phyloP scores from a whole-genome alignment of 495 filamentous ascomycete genomes.

The Penicillium turbatum region DNA sequence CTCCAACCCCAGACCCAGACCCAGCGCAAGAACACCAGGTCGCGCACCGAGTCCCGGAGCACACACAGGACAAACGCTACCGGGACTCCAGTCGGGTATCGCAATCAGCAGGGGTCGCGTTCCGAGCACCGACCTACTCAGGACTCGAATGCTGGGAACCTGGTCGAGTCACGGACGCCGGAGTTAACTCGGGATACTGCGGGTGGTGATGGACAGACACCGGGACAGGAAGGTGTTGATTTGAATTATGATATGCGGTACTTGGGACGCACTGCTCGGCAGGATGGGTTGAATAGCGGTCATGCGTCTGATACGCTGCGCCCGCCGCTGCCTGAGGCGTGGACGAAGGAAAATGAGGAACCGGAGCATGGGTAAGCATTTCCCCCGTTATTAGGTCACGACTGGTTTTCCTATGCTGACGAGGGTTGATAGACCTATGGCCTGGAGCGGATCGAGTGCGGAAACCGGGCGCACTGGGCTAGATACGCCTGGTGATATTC shows the following conservation, averaged over 20 bases:
- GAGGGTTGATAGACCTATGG: not conserved
- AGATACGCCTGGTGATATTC: not conserved
- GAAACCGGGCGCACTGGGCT: not conserved
- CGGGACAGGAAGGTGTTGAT: not conserved
- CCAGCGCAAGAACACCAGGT: not conserved
- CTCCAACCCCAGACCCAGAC: not conserved
- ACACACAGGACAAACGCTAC: not conserved
- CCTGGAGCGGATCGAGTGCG: not conserved
- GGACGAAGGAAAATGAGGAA: not conserved
- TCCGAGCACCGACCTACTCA: not conserved
- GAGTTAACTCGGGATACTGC: not conserved
- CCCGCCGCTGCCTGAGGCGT: conserved; percentile 1
- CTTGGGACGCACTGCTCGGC: not conserved
- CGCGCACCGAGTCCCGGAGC: not conserved
- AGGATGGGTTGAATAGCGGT: not conserved
- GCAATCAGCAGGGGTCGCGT: not conserved
- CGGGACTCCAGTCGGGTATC: not conserved
- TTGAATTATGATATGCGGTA: not conserved
- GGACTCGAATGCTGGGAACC: not conserved
- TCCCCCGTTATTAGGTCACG: not conserved
- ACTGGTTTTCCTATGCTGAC: not conserved
- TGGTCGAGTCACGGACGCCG: not conserved
- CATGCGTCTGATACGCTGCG: not conserved
- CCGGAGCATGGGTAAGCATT: not conserved
- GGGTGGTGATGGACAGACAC: not conserved